phyloP scores from a whole-genome alignment of 306 rosid species.

The Cicer judaicum region DNA sequence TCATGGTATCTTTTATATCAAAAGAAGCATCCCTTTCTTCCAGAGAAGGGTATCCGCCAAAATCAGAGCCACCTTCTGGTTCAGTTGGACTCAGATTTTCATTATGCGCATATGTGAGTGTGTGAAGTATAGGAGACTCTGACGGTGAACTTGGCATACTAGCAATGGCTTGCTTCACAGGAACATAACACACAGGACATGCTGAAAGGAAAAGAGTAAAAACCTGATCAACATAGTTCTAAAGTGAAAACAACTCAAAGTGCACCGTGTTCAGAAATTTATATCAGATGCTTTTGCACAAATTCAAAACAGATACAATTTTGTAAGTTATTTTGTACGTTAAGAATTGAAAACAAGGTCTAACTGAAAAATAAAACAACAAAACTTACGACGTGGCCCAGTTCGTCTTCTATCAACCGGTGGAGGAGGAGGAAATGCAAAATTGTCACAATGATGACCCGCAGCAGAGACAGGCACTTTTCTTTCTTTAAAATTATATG shows the following conservation, averaged over 20 bases:
- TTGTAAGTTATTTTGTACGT: slow-evolving; percentile 31
- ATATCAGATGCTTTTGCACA: slow-evolving; percentile 23
- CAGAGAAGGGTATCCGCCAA: slow-evolving; percentile 89
- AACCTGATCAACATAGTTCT: slow-evolving; percentile 45
- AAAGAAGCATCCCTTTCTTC: slow-evolving; percentile 81
- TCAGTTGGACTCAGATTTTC: slow-evolving; percentile 66
- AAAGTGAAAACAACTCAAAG: slow-evolving; percentile 31
- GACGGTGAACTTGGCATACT: slow-evolving; percentile 85
- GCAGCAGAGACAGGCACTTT: slow-evolving; percentile 45
- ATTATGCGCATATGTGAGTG: slow-evolving; percentile 74
- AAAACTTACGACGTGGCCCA: slow-evolving; percentile 94
- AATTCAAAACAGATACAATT: slow-evolving; percentile 29
- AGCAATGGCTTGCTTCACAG: slow-evolving; percentile 81
- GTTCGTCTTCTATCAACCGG: slow-evolving; percentile 66
- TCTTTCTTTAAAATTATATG: slow-evolving; percentile 44
- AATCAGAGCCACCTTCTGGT: slow-evolving; percentile 81
- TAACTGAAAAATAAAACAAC: background rate
- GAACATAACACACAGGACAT: slow-evolving; percentile 91
- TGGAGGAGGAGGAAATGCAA: slow-evolving; percentile 92
- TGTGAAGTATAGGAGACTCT: slow-evolving; percentile 69
- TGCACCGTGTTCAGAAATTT: slow-evolving; percentile 16
- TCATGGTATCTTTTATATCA: slow-evolving; percentile 83
- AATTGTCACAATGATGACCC: slow-evolving; percentile 63
- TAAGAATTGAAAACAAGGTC: slow-evolving; percentile 25
- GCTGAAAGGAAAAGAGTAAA: slow-evolving; percentile 63